A percentile compares a stretch with the other conserved stretches of the same genome.
Conservation (phyloP, 73 alveolate genomes). For the Paramecium tetraurelia region DNA sequence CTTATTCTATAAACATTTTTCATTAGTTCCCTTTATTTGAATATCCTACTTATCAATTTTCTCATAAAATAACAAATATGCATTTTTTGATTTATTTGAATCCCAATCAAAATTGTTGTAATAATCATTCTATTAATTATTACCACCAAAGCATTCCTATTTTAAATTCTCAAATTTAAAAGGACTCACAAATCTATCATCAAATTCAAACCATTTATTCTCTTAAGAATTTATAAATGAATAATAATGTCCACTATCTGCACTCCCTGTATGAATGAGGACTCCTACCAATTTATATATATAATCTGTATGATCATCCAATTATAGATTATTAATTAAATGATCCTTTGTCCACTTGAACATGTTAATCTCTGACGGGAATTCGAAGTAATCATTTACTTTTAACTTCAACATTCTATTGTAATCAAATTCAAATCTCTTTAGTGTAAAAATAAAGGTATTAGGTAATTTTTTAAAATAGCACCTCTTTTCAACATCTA, state of each 20-base stretch:
- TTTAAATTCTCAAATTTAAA: constrained; percentile 53
- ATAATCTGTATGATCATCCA: constrained; percentile 53
- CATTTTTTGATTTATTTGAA: constrained; percentile 9
- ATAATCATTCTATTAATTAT: neutral
- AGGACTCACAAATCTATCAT: constrained; percentile 48
- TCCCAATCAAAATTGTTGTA: constrained; percentile 30
- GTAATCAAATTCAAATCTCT: constrained; percentile 93
- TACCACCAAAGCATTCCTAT: constrained; percentile 63
- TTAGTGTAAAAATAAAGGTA: constrained; percentile 82
- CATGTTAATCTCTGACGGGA: constrained; percentile 87
- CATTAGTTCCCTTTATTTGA: neutral
- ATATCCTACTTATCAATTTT: neutral
- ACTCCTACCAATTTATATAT: constrained; percentile 60
- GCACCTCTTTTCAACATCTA: constrained; percentile 75
- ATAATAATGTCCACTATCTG: constrained; percentile 71
- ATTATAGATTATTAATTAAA: constrained; percentile 56
- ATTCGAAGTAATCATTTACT: constrained; percentile 93
- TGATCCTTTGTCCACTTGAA: constrained; percentile 76
- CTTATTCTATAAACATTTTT: neutral
- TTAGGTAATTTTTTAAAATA: constrained; percentile 79
- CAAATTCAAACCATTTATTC: constrained; percentile 62
- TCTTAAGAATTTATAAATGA: constrained; percentile 58
- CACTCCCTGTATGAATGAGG: constrained; percentile 63
- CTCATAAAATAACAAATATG: constrained; percentile 37
- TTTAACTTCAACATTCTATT: constrained; percentile 88